Evolutionary conservation across 2,329 filamentous ascomycete species (phyloP).

Genomic region (Aspergillus ustus): DNA sequence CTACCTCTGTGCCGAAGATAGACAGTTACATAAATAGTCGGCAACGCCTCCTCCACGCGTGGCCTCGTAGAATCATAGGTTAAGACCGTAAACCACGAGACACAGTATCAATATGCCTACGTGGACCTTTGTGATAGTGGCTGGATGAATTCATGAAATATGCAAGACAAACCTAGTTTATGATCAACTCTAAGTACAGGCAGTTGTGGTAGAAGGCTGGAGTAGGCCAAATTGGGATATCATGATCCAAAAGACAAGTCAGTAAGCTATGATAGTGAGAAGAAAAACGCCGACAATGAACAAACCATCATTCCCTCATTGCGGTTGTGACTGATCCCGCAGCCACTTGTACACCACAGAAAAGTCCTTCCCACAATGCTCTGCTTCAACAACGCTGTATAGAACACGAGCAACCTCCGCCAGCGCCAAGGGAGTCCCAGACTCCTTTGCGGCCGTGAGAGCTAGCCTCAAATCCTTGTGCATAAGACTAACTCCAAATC

Average conservation of each 20-base stretch:
- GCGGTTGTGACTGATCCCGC: constrained; percentile 35
- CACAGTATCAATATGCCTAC: not conserved
- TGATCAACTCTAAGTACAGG: not conserved
- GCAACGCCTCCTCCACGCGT: not conserved
- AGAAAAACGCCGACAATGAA: constrained; percentile 5
- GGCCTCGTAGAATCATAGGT: not conserved
- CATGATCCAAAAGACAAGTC: not conserved
- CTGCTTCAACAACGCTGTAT: constrained; percentile 68
- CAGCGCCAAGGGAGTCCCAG: constrained; percentile 68
- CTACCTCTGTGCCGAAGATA: not conserved
- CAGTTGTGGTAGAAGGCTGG: not conserved
- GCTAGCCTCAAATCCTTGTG: constrained; percentile 77
- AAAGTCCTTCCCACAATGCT: constrained; percentile 74
- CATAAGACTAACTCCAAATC: constrained; percentile 79
- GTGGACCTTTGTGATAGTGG: not conserved
- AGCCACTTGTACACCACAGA: constrained; percentile 79
- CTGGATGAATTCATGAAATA: not conserved
- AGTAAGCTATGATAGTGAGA: not conserved
- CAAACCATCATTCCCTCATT: constrained; percentile 1
- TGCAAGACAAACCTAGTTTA: not conserved
- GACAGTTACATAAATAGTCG: not conserved
- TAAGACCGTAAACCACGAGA: not conserved
- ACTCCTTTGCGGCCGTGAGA: constrained; percentile 71
- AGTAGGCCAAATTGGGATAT: not conserved
- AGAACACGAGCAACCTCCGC: constrained; percentile 67